Evolutionary conservation across 2,329 filamentous ascomycete species (phyloP).

Genomic region (Neofusicoccum sp.): DNA sequence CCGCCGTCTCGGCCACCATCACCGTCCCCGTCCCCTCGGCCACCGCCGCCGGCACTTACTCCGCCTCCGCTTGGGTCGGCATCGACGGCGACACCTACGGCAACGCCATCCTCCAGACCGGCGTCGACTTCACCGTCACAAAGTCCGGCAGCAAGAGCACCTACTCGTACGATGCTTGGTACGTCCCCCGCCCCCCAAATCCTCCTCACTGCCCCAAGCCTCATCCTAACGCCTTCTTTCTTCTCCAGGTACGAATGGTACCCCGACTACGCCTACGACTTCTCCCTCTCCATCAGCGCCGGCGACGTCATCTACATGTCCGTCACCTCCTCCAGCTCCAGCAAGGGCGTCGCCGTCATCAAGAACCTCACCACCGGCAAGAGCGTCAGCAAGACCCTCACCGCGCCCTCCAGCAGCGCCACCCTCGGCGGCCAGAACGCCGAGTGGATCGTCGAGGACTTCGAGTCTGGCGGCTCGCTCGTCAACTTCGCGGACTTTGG

Average conservation of each 20-base stretch:
- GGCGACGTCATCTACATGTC: conserved; percentile 48
- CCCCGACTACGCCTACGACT: conserved; percentile 57
- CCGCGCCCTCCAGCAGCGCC: neutral
- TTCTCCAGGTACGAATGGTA: conserved; percentile 35
- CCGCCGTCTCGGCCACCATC: conserved; percentile 54
- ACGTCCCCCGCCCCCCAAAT: conserved; percentile 38
- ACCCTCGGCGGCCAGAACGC: conserved; percentile 20
- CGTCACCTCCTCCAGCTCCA: conserved; percentile 40
- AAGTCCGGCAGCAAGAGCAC: conserved; percentile 30
- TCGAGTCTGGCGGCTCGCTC: conserved; percentile 10
- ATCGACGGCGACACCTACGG: conserved; percentile 60
- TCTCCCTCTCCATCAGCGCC: conserved; percentile 38
- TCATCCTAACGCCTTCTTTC: neutral
- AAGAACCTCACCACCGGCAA: conserved; percentile 55
- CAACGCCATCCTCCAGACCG: conserved; percentile 56
- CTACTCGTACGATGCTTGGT: conserved; percentile 55
- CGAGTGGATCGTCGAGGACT: conserved; percentile 23
- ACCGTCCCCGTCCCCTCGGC: conserved; percentile 51
- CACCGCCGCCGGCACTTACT: conserved; percentile 43
- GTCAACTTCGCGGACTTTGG: conserved; percentile 19
- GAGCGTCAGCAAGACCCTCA: conserved; percentile 53
- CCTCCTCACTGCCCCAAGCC: neutral
- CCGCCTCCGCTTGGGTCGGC: conserved; percentile 58
- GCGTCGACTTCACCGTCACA: conserved; percentile 53
- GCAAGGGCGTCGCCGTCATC: conserved; percentile 46